These are phyloP conservation scores for Trichoderma reesei DNA, from an alignment of 495 filamentous ascomycete species.

Conservation along the genomic window DNA sequence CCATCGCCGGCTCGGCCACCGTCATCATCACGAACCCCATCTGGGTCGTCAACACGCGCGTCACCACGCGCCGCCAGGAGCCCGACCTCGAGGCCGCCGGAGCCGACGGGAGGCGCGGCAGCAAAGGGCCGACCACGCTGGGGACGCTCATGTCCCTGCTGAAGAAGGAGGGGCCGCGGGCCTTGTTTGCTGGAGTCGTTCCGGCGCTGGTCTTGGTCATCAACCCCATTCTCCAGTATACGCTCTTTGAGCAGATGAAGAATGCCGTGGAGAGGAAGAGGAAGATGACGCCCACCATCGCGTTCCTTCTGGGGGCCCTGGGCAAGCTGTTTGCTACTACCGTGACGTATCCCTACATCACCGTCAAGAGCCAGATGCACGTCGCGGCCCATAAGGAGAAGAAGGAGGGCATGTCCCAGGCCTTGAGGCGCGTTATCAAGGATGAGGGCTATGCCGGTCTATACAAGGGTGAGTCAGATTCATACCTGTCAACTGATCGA, in stretches of 20 bases:
- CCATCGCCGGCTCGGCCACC: conserved; percentile 88
- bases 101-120: conserved; percentile 20
- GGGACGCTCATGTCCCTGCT: conserved; percentile 69
- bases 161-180: conserved; percentile 66
- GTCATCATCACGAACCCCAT: conserved; percentile 96
- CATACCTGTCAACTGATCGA: neutral
- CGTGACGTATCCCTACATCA: conserved; percentile 97
- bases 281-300: conserved; percentile 68
- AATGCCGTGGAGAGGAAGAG: conserved; percentile 41
- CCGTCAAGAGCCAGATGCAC: conserved; percentile 94
- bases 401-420: conserved; percentile 60
- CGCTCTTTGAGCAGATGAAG: conserved; percentile 96
- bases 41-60: conserved; percentile 96
- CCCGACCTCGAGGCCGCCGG: conserved; percentile 36
- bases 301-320: conserved; percentile 82
- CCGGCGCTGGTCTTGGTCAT: conserved; percentile 89
- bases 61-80: conserved; percentile 77
- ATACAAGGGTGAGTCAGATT: conserved; percentile 66
- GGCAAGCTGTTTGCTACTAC: conserved; percentile 90
- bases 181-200: conserved; percentile 85
- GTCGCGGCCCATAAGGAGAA: conserved; percentile 61
- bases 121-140: conserved; percentile 57
- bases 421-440: conserved; percentile 64
- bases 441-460: conserved; percentile 85
- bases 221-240: conserved; percentile 98